Percentiles rank a stretch among this genome's conserved stretches.
phyloP scores from a whole-genome alignment of 495 filamentous ascomycete genomes.

The Cercophora sp. region DNA sequence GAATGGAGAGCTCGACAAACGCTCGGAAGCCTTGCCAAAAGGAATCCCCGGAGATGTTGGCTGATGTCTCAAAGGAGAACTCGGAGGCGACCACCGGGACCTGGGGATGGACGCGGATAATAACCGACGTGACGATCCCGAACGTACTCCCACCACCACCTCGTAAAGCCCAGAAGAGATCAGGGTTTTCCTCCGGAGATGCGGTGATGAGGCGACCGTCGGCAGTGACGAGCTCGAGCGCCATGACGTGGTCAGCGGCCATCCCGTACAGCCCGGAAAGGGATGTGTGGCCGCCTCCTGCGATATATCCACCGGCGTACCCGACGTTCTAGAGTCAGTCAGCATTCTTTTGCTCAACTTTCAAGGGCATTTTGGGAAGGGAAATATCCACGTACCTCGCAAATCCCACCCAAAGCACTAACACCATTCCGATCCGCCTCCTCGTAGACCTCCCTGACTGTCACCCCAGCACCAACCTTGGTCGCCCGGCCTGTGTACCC shows the following conservation, averaged over 20 bases:
- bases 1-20: background rate
- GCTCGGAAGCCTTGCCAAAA: background rate
- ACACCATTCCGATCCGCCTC: constrained; percentile 43
- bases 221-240: constrained; percentile 43
- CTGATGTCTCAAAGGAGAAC: background rate
- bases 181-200: constrained; percentile 37
- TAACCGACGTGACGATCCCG: constrained; percentile 50
- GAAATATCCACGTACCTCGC: constrained; percentile 39
- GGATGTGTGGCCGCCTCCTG: background rate
- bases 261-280: constrained; percentile 31
- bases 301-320: background rate
- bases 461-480: constrained; percentile 56
- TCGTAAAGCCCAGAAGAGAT: constrained; percentile 50
- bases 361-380: constrained; percentile 41
- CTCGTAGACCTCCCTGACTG: constrained; percentile 49
- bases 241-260: constrained; percentile 45
- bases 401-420: constrained; percentile 40
- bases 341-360: too few relatives aligned
- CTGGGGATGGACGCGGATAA: background rate
- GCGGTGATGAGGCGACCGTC: constrained; percentile 41
- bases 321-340: constrained; percentile 17
- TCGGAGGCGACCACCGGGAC: background rate
- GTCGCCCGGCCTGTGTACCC: constrained; percentile 48
- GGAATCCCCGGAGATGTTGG: background rate
- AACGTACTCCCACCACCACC: constrained; percentile 34